These are phyloP conservation scores for Phalaenopsis hybrid DNA, from an alignment of 116 monocot species.

Conservation along the genomic window DNA sequence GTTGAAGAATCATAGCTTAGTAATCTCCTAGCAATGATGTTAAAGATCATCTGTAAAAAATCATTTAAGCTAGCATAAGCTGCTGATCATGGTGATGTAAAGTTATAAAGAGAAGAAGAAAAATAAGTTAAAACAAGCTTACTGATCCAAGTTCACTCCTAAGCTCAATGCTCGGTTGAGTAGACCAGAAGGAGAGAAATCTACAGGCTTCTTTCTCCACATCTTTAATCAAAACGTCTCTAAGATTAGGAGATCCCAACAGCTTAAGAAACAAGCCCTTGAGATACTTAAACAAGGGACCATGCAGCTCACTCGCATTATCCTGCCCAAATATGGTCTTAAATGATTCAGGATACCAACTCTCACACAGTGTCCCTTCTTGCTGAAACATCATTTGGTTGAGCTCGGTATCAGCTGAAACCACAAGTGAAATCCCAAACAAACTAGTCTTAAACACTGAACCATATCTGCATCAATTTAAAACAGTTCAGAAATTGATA, in stretches of 20 bases:
- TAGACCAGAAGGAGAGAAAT: constrained; percentile 22
- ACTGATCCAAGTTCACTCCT: constrained; percentile 32
- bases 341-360: constrained; percentile 53
- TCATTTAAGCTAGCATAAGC: not conserved
- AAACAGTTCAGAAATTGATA: not conserved
- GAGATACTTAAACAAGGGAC: constrained; percentile 46
- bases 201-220: constrained; percentile 19
- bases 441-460: constrained; percentile 43
- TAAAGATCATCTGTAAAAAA: constrained; percentile 46
- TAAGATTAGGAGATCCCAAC: constrained; percentile 41
- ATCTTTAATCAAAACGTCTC: constrained; percentile 20
- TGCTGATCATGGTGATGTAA: not conserved
- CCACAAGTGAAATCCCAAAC: constrained; percentile 37
- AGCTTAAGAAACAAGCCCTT: constrained; percentile 40
- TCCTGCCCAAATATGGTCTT: constrained; percentile 44
- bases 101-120: not conserved
- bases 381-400: constrained; percentile 38
- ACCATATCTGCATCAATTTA: constrained; percentile 23
- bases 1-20: constrained; percentile 34
- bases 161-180: constrained; percentile 26
- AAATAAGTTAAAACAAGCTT: not conserved
- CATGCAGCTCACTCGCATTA: constrained; percentile 41
- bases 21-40: constrained; percentile 40
- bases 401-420: constrained; percentile 30
- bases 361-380: constrained; percentile 43